phyloP scores from a whole-genome alignment of 495 filamentous ascomycete genomes.

The Penicillium cinerascens region DNA sequence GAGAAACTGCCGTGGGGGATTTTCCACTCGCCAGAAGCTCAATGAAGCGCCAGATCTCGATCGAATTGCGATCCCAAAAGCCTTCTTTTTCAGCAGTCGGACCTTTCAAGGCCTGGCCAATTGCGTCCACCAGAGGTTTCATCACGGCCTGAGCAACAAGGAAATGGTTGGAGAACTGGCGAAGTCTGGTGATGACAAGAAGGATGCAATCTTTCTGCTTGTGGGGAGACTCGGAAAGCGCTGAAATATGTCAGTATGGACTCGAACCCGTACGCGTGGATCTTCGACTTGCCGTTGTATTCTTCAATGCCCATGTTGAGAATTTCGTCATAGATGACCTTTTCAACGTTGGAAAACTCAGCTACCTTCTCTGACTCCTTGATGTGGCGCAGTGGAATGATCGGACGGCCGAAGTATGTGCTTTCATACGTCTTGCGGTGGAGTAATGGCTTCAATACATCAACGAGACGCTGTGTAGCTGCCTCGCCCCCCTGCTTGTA shows the following conservation, averaged over 20 bases:
- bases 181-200: constrained; percentile 43
- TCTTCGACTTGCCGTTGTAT: constrained; percentile 28
- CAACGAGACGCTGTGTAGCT: constrained; percentile 29
- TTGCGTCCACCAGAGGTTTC: not conserved
- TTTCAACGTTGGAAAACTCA: constrained; percentile 49
- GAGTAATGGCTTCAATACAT: constrained; percentile 46
- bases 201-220: constrained; percentile 16
- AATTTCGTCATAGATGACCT: constrained; percentile 46
- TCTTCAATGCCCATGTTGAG: constrained; percentile 26
- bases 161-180: constrained; percentile 51
- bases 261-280: not conserved
- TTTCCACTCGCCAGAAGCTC: not conserved
- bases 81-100: not conserved
- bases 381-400: constrained; percentile 56
- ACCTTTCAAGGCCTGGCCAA: not conserved
- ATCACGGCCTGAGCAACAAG: constrained; percentile 43
- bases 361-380: too few species aligned
- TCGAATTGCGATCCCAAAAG: not conserved
- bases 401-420: constrained; percentile 49
- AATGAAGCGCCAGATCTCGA: not conserved
- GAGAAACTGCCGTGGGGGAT: not conserved
- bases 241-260: not conserved
- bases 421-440: constrained; percentile 51
- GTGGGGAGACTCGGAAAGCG: constrained; percentile 3
- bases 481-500: constrained; percentile 15